Conservation (phyloP, 768 basidiomycete species). For the Mycena maculata region DNA sequence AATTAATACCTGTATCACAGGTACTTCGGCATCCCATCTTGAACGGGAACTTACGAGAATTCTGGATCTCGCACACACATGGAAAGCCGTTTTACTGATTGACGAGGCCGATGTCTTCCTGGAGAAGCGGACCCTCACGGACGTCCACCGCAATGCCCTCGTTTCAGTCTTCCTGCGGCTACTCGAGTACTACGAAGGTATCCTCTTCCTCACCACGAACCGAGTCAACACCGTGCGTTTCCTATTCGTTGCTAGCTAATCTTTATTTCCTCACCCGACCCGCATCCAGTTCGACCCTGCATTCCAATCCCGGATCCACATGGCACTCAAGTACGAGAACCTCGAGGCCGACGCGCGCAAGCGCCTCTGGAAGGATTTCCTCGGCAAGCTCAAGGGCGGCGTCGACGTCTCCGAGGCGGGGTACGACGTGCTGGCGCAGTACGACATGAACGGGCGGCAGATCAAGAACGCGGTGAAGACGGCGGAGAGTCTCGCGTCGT, state of each 20-base stretch:
- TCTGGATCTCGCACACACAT: conserved; percentile 34
- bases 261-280: not conserved
- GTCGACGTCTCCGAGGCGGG: conserved; percentile 32
- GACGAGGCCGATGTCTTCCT: conserved; percentile 43
- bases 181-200: conserved; percentile 35
- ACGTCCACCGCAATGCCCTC: conserved; percentile 36
- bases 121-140: conserved; percentile 32
- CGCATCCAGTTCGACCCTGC: conserved; percentile 23
- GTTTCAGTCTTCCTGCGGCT: conserved; percentile 38
- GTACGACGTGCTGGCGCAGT: conserved; percentile 25
- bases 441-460: conserved; percentile 33
- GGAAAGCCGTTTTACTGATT: conserved; percentile 38
- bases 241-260: not conserved
- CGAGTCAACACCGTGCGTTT: conserved; percentile 19
- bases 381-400: conserved; percentile 25
- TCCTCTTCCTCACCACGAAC: conserved; percentile 36
- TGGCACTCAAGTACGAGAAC: conserved; percentile 31
- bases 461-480: conserved; percentile 36
- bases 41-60: conserved; percentile 30
- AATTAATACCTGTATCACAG: not conserved
- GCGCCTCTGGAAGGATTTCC: conserved; percentile 31
- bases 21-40: conserved; percentile 23
- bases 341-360: conserved; percentile 13
- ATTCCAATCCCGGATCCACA: conserved; percentile 33
- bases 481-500: conserved; percentile 31